Base-by-base conservation (phyloP, 2,329 filamentous ascomycete species). In the Cercospora nicotianae region DNA sequence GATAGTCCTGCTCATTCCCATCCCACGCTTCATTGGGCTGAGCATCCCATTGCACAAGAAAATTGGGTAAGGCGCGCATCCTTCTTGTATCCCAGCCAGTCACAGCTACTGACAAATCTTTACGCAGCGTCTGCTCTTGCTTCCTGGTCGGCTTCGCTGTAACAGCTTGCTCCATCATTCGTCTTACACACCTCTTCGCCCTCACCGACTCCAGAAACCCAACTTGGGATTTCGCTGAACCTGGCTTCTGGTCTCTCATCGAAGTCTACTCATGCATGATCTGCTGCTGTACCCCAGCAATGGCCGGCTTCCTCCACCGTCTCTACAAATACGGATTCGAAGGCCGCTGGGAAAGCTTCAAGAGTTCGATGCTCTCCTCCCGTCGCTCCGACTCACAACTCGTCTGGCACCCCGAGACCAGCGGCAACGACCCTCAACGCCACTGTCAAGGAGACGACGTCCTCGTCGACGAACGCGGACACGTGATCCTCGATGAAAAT, bases 241-340 rank as follows among this genome's bases (percentile, higher is more conserved):
- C 61, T 18, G 60, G 28, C 26, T 55, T 69, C 30, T 68, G 63
- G 63, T 60, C 63, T 12, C 55, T 66, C 30, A 63, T 63, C 26
- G 67, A 68, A 63, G 59, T 68, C 39, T 60, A 68, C 30, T 16
- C 65, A 9, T 66, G 48, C n/a, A 63, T 68, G 58, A 62, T 68
- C 26, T 68, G 67, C 53, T 68, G 67, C 63, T 68, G 67, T 30
- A 57, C 61, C 28, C 67, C 67, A 3, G 64, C 57, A 8, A 63
- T 68, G 48, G 58, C 59, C 12, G 59, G 59, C 13, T 61, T 61
- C 20, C 59, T 61, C 23, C n/a, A 42, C 36, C 59, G 59, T 7
- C 33, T 61, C 30, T 61, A 61, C 59, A 61, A 61, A 61, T 61
- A 26, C 23, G 59, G 59, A 0, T 39, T 42, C 59, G 59, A 61